Base-by-base conservation (phyloP, 306 rosid species). In the Quercus variabilis region DNA sequence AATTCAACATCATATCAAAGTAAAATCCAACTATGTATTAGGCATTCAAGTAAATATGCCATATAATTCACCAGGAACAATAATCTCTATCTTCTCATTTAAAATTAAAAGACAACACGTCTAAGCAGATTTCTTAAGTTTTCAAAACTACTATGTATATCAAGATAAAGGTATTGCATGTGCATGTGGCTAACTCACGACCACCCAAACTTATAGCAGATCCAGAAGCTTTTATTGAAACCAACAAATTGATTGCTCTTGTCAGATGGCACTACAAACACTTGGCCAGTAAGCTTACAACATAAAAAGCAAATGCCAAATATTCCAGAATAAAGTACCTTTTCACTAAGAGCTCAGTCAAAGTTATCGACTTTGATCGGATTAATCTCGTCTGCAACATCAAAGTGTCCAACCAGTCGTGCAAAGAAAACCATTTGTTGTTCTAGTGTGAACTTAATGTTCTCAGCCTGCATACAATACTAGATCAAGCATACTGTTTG, bases 341-440 rank as follows among this genome's bases (percentile, higher is more conserved):
- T 65, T 9, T 23, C 4, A 19, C 6, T 2, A 76, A 51, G 49
- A 68, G 76, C 81, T 82, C 23, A 69, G 55, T 91, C 92, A 3
- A 90, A 88, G 86, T 93, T 95, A 59, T 93, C 94, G 26, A 95
- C 87, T 89, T 87, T 89, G 87, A 95, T 84, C 7, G 99, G 98
- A 56, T 81, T 87, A 58, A 95, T 92, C 17, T 89, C 86, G 41
- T 91, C 99, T 4, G 96, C 99, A 75, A 95, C 98, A 62, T 85
- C 35, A 75, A 95, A 95, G 82, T 58, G 78, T 56, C 99, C 99
- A 69, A 95, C 90, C 74, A 89, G 57, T 46, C 98, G 87, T 26
- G 98, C 99, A 64, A 93, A 95, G 96, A 95, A 95, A 71, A 95
- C 93, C 99, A 95, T 95, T 95, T 90, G 92, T 73, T 93, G 99